Evolutionary conservation across 2,329 filamentous ascomycete genomes (phyloP), one percentile per base, ranked within the genome.

Genomic region (Pestalotiopsis sp.): DNA sequence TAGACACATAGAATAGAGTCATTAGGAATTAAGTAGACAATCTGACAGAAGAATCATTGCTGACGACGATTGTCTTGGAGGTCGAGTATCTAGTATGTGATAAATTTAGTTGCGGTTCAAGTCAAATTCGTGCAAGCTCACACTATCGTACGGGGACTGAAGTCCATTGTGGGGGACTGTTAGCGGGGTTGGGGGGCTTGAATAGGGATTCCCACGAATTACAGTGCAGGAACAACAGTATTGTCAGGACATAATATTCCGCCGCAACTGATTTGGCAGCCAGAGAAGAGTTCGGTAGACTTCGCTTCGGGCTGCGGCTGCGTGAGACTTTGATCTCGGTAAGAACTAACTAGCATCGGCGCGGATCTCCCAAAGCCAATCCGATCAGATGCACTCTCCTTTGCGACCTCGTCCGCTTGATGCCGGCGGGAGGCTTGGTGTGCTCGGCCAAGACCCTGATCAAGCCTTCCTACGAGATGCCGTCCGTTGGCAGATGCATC

Each of bases 1-100:
- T 25, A 64, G 61, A 64, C 36, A 45, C 36, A 45, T 64, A 45
- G 61, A 38, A 64, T 49, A 64, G 9, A n/a, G 61, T 64, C 61
- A 64, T 25, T 11, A 31, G 7, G 57, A 64, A 39, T 63, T 27
- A 13, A 52, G 45, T 27, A 64, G 27, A 64, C 12, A 52, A 49
- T 23, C 45, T 52, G 45, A 52, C 27, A 7, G 27, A 31, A 31
- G 5, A 31, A 31, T 31, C 6, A 31, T 31, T 31, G 27, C 27
- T 31, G 27, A 31, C 27, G 27, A 31, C 27, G 27, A 31, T 31
- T 31, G 45, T n/a, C 3, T 17, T 20, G 17, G 11, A 52, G 20
- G 45, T 52, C 17, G 45, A 52, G 45, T 7, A 14, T 52, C 45
- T 20, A 14, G 41, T 17, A n/a, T 52, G 20, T 52, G 45, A 52